Percentiles rank a stretch among this genome's conserved stretches.
These are phyloP conservation scores for Candida sanyaensis DNA, from an alignment of 1,139 yeast species.

Conservation along the genomic window DNA sequence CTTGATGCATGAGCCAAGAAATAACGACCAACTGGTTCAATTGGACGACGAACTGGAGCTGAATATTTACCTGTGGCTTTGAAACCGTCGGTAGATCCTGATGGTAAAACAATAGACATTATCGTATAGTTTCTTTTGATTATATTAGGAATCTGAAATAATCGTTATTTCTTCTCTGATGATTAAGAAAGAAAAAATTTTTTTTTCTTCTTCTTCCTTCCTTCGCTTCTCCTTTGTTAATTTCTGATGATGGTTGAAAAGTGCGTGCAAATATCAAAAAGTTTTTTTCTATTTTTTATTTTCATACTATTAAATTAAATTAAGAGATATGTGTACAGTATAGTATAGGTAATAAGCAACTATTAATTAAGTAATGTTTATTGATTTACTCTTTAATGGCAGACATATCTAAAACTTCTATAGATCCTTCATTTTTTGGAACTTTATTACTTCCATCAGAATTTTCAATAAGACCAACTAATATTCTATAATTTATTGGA, in stretches of 20 bases:
- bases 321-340: too few species aligned
- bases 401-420: slow-evolving; percentile 91
- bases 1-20: slow-evolving; percentile 97
- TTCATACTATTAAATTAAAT: too few species aligned
- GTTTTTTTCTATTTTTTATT: too few species aligned
- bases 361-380: not conserved
- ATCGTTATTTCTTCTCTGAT: not conserved
- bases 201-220: not conserved
- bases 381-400: slow-evolving; percentile 57
- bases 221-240: not conserved
- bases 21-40: slow-evolving; percentile 96
- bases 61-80: slow-evolving; percentile 55
- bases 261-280: not conserved
- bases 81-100: slow-evolving; percentile 52
- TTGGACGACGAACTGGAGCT: slow-evolving; percentile 77
- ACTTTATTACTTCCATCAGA: slow-evolving; percentile 49
- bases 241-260: not conserved
- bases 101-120: slow-evolving; percentile 41
- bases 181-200: slow-evolving; percentile 15
- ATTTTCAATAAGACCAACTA: slow-evolving; percentile 51
- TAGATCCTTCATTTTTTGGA: slow-evolving; percentile 56
- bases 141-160: too few species aligned
- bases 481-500: slow-evolving; percentile 78
- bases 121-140: slow-evolving; percentile 4
- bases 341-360: not conserved